Percentiles rank a stretch among this genome's conserved stretches.
Conservation (phyloP, 257 asterid genomes). For the Sherardia arvensis region DNA sequence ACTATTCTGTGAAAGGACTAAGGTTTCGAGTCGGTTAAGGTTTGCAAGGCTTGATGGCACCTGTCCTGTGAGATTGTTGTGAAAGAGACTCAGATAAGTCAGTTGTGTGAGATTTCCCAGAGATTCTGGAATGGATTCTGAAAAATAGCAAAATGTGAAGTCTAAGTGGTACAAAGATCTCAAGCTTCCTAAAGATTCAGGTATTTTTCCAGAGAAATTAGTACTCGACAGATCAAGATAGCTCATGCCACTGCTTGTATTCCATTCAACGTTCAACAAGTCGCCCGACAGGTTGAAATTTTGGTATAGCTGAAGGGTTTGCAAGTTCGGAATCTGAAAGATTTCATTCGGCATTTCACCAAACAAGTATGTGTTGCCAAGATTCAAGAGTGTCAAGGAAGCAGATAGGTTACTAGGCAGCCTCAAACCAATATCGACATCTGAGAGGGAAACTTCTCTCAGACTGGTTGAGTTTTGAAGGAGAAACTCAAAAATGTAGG, state of each 20-base stretch:
- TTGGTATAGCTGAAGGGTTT: constrained; percentile 1
- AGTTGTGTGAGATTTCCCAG: constrained; percentile 18
- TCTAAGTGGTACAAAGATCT: constrained; percentile 7
- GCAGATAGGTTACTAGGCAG: constrained; percentile 17
- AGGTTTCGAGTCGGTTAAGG: constrained; percentile 12
- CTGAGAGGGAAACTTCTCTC: constrained; percentile 10
- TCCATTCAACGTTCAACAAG: constrained; percentile 15
- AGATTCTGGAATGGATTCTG: constrained; percentile 21
- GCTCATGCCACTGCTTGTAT: constrained; percentile 10
- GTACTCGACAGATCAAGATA: constrained; percentile 11
- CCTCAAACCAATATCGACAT: constrained; percentile 9
- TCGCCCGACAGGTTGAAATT: constrained; percentile 14
- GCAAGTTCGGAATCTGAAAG: constrained; percentile 18
- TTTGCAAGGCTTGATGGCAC: constrained; percentile 16
- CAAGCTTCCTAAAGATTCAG: constrained; percentile 16
- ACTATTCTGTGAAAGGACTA: constrained; percentile 11
- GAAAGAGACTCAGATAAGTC: not conserved
- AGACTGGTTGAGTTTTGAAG: constrained; percentile 21
- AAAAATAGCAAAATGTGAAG: constrained; percentile 15
- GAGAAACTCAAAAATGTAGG: constrained; percentile 18
- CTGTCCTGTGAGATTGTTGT: constrained; percentile 16
- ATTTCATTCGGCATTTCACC: constrained; percentile 13
- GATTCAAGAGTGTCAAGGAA: constrained; percentile 11
- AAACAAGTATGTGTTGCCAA: constrained; percentile 9
- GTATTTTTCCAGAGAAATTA: constrained; percentile 16